Percentiles rank a stretch among this genome's conserved stretches.
Conservation (phyloP, 352 stramenopile genomes). For the Phytopythium cucurbitacearum region DNA sequence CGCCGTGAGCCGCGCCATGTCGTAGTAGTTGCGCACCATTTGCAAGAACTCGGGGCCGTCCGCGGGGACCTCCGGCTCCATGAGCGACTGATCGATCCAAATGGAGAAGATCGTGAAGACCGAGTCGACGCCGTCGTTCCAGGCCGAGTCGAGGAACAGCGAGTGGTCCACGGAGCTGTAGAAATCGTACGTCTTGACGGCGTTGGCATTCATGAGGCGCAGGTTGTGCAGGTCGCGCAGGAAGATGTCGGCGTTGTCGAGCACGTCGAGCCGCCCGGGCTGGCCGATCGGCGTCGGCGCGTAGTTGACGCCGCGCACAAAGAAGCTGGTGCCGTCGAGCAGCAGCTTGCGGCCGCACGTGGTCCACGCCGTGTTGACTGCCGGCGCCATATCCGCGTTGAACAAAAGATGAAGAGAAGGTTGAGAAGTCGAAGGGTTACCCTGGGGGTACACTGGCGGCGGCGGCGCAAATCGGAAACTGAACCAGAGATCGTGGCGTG, state of each 20-base stretch:
- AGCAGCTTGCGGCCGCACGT: constrained; percentile 62
- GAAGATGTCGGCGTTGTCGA: constrained; percentile 49
- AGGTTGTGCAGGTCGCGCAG: constrained; percentile 59
- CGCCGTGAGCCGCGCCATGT: constrained; percentile 53
- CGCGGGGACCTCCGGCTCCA: constrained; percentile 25
- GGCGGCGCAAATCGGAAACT: too few relatives aligned
- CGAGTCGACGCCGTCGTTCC: constrained; percentile 44
- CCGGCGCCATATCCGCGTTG: not conserved
- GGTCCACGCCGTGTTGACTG: constrained; percentile 51
- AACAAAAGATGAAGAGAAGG: not conserved
- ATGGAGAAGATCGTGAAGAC: constrained; percentile 74
- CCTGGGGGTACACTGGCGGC: too few relatives aligned
- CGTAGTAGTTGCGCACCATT: constrained; percentile 48
- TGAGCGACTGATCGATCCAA: constrained; percentile 62
- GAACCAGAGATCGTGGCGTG: too few relatives aligned
- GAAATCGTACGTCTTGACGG: constrained; percentile 72
- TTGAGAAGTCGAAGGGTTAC: not conserved
- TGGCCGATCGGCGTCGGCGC: constrained; percentile 57
- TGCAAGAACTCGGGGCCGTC: constrained; percentile 33
- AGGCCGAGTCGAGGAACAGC: constrained; percentile 54
- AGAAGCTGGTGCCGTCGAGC: constrained; percentile 51
- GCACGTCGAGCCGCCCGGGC: constrained; percentile 48
- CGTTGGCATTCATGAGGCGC: constrained; percentile 69
- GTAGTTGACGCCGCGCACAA: constrained; percentile 73
- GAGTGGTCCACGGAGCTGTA: constrained; percentile 45